A percentile compares a stretch with the other conserved stretches of the same genome.
These are phyloP conservation scores for Neocallimastix lanati DNA, from an alignment of 192 early-diverging fungal species.

Conservation along the genomic window DNA sequence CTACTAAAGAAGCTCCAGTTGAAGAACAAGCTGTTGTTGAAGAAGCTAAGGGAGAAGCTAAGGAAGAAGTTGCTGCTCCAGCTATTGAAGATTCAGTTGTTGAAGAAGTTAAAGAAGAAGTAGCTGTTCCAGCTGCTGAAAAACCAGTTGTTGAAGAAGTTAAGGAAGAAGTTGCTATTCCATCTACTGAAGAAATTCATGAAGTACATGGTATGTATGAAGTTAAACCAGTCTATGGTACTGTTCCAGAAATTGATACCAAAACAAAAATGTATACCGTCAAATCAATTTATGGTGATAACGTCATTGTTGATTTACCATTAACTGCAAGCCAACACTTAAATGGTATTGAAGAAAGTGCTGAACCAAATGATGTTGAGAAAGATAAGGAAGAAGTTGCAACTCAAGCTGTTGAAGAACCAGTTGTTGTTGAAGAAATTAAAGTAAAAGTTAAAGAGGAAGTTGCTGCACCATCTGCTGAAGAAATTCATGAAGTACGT, in stretches of 20 bases:
- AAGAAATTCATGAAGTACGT: no score
- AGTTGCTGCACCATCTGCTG: no score
- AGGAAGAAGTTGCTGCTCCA: neutral
- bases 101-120: neutral
- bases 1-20: neutral
- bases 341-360: no score
- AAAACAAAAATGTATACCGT: no score
- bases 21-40: no score
- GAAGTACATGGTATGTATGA: no score
- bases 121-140: neutral
- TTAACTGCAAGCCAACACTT: no score
- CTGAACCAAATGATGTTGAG: neutral
- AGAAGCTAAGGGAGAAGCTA: neutral
- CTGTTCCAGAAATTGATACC: no score
- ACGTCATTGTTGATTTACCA: no score
- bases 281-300: no score
- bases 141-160: neutral
- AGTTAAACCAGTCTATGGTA: no score
- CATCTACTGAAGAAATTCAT: neutral
- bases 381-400: neutral
- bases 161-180: neutral
- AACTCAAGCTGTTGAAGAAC: neutral
- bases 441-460: no score
- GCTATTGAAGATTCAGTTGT: neutral
- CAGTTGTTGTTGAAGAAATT: neutral